Evolutionary conservation across 768 basidiomycete species (phyloP), one percentile per base, ranked within the genome.

Genomic region (Pholiota microspora): DNA sequence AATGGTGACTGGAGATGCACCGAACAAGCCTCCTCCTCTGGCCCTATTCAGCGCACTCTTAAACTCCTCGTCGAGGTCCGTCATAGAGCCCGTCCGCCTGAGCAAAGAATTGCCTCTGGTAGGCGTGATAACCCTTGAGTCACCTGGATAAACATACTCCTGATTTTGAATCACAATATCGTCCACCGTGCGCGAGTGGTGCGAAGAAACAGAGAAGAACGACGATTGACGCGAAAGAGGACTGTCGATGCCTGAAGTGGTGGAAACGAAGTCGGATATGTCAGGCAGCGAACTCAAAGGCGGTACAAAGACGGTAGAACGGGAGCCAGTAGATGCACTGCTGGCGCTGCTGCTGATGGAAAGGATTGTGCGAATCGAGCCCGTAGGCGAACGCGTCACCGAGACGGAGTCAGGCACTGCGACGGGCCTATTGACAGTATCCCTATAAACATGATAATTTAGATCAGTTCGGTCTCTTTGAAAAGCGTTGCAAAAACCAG

Each of bases 271-370:
- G 55, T 91, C 89, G 0, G 85, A 84, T 10, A 92, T 77, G 16
- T 89, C 88, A 0, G 85, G 85, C 25, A 91, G 76, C 2, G 80
- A 76, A 51, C 82, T 77, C n/a, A 91, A 67, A 0, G 90, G 89
- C 0, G 90, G 90, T 1, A 92, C 82, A 62, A 88, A 92, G 29
- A 86, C 80, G 1, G 89, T 91, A 2, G 86, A 88, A 0, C 84
- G 79, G 7, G 88, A 88, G 2, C 88, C 80, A 15, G 69, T 73
- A 25, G 73, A 67, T n/a, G 62, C 66, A 45, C 77, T 79, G 42
- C 63, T 67, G 10, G 15, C 18, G 10, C 69, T 67, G 51, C 78
- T 78, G 53, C 76, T 74, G 57, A 83, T 75, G 0, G 88, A 84
- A 4, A 73, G 73, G 51, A 91, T 91, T 0, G 89, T 90, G 16